Conservation (phyloP, 495 filamentous ascomycete species). For the Pseudevernia furfuracea region DNA sequence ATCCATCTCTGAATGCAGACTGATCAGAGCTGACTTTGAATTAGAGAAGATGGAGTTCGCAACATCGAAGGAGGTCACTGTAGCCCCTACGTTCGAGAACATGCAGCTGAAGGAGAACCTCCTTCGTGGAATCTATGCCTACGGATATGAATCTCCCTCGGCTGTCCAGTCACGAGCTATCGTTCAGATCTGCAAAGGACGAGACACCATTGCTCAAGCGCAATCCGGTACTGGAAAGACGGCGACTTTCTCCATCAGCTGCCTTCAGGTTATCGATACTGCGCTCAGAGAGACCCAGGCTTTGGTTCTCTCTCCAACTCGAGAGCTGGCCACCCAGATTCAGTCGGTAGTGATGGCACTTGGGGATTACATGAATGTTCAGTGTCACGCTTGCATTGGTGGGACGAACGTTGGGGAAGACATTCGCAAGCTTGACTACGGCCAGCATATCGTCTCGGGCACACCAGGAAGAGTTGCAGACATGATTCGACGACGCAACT, state of each 20-base stretch:
- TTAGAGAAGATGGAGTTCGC: conserved; percentile 92
- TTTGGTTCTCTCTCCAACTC: conserved; percentile 92
- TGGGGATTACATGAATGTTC: conserved; percentile 98
- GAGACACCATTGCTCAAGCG: conserved; percentile 98
- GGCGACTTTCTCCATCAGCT: conserved; percentile 95
- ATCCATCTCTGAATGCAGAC: not conserved
- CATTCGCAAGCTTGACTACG: conserved; percentile 92
- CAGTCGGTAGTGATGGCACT: conserved; percentile 96
- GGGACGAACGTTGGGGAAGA: conserved; percentile 96
- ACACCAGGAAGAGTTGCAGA: conserved; percentile 94
- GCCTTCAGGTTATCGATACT: conserved; percentile 88
- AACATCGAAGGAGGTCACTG: conserved; percentile 94
- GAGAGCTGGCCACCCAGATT: conserved; percentile 96
- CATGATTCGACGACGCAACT: conserved; percentile 95
- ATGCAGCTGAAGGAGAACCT: conserved; percentile 94
- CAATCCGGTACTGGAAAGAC: conserved; percentile 99
- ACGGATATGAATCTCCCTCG: conserved; percentile 95
- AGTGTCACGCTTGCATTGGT: conserved; percentile 98
- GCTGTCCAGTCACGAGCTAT: conserved; percentile 96
- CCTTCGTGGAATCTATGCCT: conserved; percentile 94
- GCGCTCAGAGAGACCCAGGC: conserved; percentile 83
- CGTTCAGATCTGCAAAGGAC: conserved; percentile 96
- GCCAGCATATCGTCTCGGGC: conserved; percentile 92
- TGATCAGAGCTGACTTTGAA: conserved; percentile 25
- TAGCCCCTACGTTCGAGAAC: conserved; percentile 64